Evolutionary conservation across 768 basidiomycete species (phyloP), one percentile per base, ranked within the genome.

Genomic region (Psilocybe tampanensis): DNA sequence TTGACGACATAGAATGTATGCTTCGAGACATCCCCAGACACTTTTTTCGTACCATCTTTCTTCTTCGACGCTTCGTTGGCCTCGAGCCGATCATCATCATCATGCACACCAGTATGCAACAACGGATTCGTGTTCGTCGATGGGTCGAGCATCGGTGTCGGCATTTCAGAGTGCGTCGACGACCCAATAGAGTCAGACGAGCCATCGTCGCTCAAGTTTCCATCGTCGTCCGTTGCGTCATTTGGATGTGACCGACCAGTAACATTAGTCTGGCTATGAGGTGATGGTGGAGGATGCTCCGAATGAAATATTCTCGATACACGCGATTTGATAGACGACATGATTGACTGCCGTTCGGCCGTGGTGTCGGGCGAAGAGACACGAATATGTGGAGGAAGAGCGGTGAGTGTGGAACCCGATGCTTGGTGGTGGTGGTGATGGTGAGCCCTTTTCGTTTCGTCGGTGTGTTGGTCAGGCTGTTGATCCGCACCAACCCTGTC

Each of bases 1-100:
- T 97, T 98, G 59, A 88, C 80, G 56, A 99, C 84, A 65, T 92
- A 97, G 72, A 98, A 98, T 1, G 93, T 96, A 72, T 98, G 96
- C 63, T 91, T 93, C 39, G 90, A 92, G 5, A 94, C 89, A 55
- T 92, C 88, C 34, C 77, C 77, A n/a, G 60, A 56, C 18, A 56
- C 56, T 49, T 63, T 64, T 50, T 67, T 67, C n/a, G 49, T 51
- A 24, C 41, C 47, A 13, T 44, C 44, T 70, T 76, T 80, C 70
- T 76, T 80, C 56, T 76, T 80, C 65, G 71, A 80, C 73, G 72
- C 79, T 70, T 76, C 80, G 55, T 5, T 13, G 12, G 76, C 76
- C 51, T 76, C 72, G 42, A 69, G 68, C 8, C 60, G 56, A 34
- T 66, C 68, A 21, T 68, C 58, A 34, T 68, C 69, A 15, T 59